Percentiles rank a stretch among this genome's conserved stretches.
phyloP scores from a whole-genome alignment of 2,329 filamentous ascomycete species.

The Curvularia lunata region DNA sequence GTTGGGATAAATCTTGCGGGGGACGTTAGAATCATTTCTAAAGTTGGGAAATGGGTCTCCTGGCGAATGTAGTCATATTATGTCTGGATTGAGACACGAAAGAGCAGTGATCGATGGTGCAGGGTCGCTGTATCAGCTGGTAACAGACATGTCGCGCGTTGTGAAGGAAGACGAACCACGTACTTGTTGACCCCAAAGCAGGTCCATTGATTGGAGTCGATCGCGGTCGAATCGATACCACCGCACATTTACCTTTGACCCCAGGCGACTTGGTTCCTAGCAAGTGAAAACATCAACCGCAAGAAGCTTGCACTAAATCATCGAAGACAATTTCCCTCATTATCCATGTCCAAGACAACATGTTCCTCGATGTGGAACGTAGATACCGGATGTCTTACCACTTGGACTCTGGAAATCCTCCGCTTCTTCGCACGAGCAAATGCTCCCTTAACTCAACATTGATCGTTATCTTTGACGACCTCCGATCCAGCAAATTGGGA shows the following conservation, averaged over 20 bases:
- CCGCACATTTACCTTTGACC: not conserved
- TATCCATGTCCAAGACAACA: not conserved
- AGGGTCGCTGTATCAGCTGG: not conserved
- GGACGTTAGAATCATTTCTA: not conserved
- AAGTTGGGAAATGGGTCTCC: slow-evolving; percentile 27
- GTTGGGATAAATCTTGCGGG: slow-evolving; percentile 20
- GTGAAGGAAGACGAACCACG: slow-evolving; percentile 23
- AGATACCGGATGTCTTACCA: not conserved
- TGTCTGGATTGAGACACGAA: slow-evolving; percentile 27
- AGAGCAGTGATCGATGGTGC: slow-evolving; percentile 20
- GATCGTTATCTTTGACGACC: too few relatives aligned
- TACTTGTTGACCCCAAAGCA: not conserved
- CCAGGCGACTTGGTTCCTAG: not conserved
- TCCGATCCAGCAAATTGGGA: too few relatives aligned
- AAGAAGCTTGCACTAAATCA: not conserved
- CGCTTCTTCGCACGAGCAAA: not conserved
- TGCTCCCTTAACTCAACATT: not conserved
- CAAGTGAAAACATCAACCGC: not conserved
- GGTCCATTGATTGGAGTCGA: slow-evolving; percentile 24
- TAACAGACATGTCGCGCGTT: slow-evolving; percentile 20
- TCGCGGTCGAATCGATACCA: slow-evolving; percentile 18
- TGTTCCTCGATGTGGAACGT: not conserved
- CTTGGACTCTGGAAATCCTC: not conserved
- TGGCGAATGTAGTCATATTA: slow-evolving; percentile 11
- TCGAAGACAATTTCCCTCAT: not conserved